Percentiles rank a stretch among this genome's conserved stretches.
These are phyloP conservation scores for Rhizopogon parksii DNA, from an alignment of 1,284 basidiomycete genomes.

Conservation along the genomic window DNA sequence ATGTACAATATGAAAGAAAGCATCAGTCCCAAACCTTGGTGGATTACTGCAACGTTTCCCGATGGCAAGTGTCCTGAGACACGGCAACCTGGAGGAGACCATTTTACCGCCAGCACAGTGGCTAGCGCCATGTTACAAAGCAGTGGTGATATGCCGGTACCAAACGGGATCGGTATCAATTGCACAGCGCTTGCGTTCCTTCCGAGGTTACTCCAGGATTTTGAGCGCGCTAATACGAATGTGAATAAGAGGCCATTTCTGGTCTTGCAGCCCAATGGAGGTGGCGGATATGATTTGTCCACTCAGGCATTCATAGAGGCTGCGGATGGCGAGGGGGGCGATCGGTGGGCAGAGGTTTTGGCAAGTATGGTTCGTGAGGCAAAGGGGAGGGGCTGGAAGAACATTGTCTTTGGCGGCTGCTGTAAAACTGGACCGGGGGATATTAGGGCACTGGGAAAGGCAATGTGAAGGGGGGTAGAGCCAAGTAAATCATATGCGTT, in stretches of 20 bases:
- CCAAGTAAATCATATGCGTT: not conserved
- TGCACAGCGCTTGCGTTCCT: constrained; percentile 50
- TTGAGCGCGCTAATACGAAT: constrained; percentile 13
- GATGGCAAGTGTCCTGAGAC: constrained; percentile 45
- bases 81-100: constrained; percentile 18
- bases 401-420: constrained; percentile 65
- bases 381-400: constrained; percentile 38
- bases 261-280: constrained; percentile 71
- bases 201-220: constrained; percentile 29
- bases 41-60: constrained; percentile 70
- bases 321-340: not conserved
- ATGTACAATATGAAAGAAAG: constrained; percentile 35
- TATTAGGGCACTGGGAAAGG: constrained; percentile 33
- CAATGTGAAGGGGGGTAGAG: not conserved
- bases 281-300: constrained; percentile 29
- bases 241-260: constrained; percentile 39
- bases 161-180: constrained; percentile 62
- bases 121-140: constrained; percentile 29
- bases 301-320: not conserved
- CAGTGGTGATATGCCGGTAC: constrained; percentile 25
- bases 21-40: constrained; percentile 55
- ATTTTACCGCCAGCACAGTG: constrained; percentile 31
- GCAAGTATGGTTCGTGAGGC: constrained; percentile 22
- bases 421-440: constrained; percentile 58
- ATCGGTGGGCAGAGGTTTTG: constrained; percentile 42